A percentile compares a stretch with the other conserved stretches of the same genome.
These are phyloP conservation scores for Blastocladiella emersonii DNA, from an alignment of 371 early-diverging fungal species.

Conservation along the genomic window DNA sequence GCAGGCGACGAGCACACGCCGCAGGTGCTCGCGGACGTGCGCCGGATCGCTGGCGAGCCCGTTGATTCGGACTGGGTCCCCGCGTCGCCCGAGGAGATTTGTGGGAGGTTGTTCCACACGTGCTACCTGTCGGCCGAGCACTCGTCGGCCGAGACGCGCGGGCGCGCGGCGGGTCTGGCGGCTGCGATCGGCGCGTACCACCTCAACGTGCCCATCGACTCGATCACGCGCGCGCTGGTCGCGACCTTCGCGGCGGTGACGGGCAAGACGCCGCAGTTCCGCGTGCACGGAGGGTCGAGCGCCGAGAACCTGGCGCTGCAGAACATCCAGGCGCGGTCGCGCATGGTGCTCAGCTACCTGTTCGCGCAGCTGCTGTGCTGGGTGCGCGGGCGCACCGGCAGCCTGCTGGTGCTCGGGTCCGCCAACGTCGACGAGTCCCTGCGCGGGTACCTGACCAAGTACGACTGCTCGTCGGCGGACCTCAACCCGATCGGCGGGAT, in stretches of 20 bases:
- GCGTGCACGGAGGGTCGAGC: conserved; percentile 69
- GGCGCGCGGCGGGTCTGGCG: conserved; percentile 67
- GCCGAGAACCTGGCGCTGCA: conserved; percentile 90
- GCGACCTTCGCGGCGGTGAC: conserved; percentile 64
- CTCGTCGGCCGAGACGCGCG: conserved; percentile 71
- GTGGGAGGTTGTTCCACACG: conserved; percentile 77
- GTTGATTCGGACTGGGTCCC: conserved; percentile 52
- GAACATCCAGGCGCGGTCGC: conserved; percentile 88
- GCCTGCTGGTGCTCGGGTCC: conserved; percentile 82
- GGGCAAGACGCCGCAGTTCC: conserved; percentile 57
- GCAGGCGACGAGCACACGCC: too few species aligned
- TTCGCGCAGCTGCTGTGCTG: conserved; percentile 90
- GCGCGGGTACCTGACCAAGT: conserved; percentile 94
- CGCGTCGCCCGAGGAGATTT: conserved; percentile 62
- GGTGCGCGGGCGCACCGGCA: conserved; percentile 56
- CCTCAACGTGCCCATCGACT: conserved; percentile 84
- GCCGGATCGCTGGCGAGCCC: conserved; percentile 43
- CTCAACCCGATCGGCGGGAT: conserved; percentile 94
- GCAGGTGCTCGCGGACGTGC: conserved; percentile 60
- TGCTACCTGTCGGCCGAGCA: conserved; percentile 90
- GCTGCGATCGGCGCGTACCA: conserved; percentile 54
- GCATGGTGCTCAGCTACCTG: conserved; percentile 90
- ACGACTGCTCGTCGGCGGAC: conserved; percentile 95
- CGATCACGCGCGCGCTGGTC: conserved; percentile 58
- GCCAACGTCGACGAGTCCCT: conserved; percentile 94